Conservation (phyloP, 2,329 filamentous ascomycete genomes). For the Gyromitra esculenta region DNA sequence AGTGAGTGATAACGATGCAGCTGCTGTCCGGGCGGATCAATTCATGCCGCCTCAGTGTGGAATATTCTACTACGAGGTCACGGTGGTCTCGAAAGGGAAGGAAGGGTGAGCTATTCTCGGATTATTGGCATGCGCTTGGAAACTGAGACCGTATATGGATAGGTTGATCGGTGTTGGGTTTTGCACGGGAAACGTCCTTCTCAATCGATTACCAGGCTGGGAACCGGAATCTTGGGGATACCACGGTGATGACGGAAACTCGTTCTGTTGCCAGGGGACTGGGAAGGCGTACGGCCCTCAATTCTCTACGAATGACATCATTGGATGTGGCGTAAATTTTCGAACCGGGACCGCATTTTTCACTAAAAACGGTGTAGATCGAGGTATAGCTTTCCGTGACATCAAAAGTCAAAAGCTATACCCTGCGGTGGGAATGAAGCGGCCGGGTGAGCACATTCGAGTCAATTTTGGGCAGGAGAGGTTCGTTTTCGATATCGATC, state of each 20-base stretch:
- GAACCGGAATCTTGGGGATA: slow-evolving; percentile 75
- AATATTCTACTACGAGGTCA: slow-evolving; percentile 90
- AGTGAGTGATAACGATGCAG: slow-evolving; percentile 75
- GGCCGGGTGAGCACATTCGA: slow-evolving; percentile 69
- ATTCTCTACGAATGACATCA: slow-evolving; percentile 68
- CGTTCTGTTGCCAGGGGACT: slow-evolving; percentile 68
- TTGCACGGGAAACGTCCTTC: slow-evolving; percentile 66
- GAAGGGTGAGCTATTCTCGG: slow-evolving; percentile 67
- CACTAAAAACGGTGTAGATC: slow-evolving; percentile 70
- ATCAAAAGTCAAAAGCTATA: slow-evolving; percentile 72
- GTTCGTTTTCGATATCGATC: slow-evolving; percentile 92
- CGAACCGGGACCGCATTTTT: slow-evolving; percentile 73
- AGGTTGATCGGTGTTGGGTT: slow-evolving; percentile 73
- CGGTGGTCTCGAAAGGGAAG: slow-evolving; percentile 72
- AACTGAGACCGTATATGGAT: slow-evolving; percentile 56
- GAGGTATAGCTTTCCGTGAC: slow-evolving; percentile 75
- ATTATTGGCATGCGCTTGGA: slow-evolving; percentile 19
- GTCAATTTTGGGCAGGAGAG: slow-evolving; percentile 77
- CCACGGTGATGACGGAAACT: slow-evolving; percentile 74
- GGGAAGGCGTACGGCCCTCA: slow-evolving; percentile 69
- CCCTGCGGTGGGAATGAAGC: slow-evolving; percentile 73
- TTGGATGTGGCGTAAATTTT: slow-evolving; percentile 75
- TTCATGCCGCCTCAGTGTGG: slow-evolving; percentile 89
- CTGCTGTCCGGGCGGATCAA: slow-evolving; percentile 81
- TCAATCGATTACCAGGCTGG: slow-evolving; percentile 72